A percentile compares a stretch with the other conserved stretches of the same genome.
These are phyloP conservation scores for Ascochyta pisi DNA, from an alignment of 2,329 filamentous ascomycete species.

Conservation along the genomic window DNA sequence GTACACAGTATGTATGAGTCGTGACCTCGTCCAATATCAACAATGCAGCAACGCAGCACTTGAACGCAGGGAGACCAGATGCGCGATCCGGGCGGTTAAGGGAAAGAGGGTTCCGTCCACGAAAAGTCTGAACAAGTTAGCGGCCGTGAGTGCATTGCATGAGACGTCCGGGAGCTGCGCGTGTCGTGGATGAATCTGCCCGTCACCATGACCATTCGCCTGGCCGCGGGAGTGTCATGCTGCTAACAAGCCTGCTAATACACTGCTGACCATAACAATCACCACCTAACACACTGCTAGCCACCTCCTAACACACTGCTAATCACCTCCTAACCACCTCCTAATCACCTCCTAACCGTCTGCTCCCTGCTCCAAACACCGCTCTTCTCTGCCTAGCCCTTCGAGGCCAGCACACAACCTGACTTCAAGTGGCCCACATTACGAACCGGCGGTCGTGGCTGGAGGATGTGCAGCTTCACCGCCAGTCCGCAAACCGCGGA, in stretches of 20 bases:
- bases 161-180: slow-evolving; percentile 14
- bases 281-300: neutral
- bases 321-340: too few relatives aligned
- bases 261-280: too few relatives aligned
- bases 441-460: slow-evolving; percentile 14
- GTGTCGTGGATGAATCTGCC: slow-evolving; percentile 22
- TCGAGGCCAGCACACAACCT: neutral
- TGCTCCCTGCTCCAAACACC: slow-evolving; percentile 19
- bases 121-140: slow-evolving; percentile 28
- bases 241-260: neutral
- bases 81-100: slow-evolving; percentile 25
- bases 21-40: slow-evolving; percentile 25
- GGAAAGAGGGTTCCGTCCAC: slow-evolving; percentile 23
- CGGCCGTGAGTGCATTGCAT: slow-evolving; percentile 29
- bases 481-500: slow-evolving; percentile 31
- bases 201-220: neutral
- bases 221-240: slow-evolving; percentile 13
- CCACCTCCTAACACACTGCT: neutral
- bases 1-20: slow-evolving; percentile 6
- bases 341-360: neutral
- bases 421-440: slow-evolving; percentile 16
- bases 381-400: slow-evolving; percentile 30
- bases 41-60: slow-evolving; percentile 12
- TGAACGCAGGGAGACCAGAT: slow-evolving; percentile 28
- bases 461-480: slow-evolving; percentile 30